phyloP scores from a whole-genome alignment of 1,284 basidiomycete species.

The Ceratobasidium sp. region DNA sequence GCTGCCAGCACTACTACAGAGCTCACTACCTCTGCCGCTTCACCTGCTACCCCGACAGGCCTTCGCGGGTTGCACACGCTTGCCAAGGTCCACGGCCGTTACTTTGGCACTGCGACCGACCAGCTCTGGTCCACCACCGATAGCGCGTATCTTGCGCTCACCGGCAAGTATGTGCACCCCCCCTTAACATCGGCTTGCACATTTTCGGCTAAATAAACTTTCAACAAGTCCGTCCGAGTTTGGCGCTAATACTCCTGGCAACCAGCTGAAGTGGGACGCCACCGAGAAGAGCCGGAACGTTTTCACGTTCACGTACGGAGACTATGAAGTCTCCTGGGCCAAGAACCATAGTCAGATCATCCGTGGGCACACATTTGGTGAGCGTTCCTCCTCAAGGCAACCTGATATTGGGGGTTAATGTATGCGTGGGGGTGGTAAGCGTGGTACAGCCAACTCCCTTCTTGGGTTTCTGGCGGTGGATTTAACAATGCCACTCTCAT shows the following conservation, averaged over 20 bases:
- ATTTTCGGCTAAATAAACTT: background rate
- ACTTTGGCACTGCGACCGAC: conserved; percentile 45
- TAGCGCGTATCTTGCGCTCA: conserved; percentile 29
- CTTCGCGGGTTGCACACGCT: conserved; percentile 40
- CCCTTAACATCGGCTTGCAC: too few species aligned
- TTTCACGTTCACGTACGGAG: conserved; percentile 62
- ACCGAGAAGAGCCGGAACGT: conserved; percentile 63
- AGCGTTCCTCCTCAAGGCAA: background rate
- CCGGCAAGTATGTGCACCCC: conserved; percentile 46
- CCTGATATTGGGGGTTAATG: background rate
- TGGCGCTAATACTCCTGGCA: conserved; percentile 47
- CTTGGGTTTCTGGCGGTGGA: conserved; percentile 62
- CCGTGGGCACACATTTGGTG: conserved; percentile 54
- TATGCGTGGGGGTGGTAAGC: conserved; percentile 61
- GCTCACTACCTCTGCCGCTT: conserved; percentile 8
- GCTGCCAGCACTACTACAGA: background rate
- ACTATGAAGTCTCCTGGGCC: conserved; percentile 62
- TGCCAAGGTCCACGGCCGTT: conserved; percentile 39
- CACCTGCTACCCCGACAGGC: conserved; percentile 17
- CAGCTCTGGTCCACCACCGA: conserved; percentile 39
- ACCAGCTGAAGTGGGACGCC: conserved; percentile 57
- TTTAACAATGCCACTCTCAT: conserved; percentile 60
- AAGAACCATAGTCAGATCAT: conserved; percentile 59
- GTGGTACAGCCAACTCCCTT: conserved; percentile 66
- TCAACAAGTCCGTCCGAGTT: conserved; percentile 35